A percentile compares a stretch with the other conserved stretches of the same genome.
These are phyloP conservation scores for Ophiostoma australiae DNA, from an alignment of 2,329 filamentous ascomycete genomes.

Conservation along the genomic window DNA sequence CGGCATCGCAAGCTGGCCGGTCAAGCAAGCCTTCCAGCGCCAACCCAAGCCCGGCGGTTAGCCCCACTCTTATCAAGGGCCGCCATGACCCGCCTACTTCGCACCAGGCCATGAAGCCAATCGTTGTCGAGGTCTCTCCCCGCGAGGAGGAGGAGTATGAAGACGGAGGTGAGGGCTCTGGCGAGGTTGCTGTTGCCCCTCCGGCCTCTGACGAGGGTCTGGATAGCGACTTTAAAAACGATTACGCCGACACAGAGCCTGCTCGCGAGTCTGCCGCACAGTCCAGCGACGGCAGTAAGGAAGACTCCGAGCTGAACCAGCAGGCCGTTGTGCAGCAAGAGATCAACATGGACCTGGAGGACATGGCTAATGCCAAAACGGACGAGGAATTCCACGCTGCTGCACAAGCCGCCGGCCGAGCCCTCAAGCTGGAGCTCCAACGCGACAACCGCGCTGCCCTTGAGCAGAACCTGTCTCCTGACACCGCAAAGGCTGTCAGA, in stretches of 20 bases:
- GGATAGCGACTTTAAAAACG: slow-evolving; percentile 22
- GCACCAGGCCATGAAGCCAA: neutral
- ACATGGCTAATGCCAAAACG: slow-evolving; percentile 48
- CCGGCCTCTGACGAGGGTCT: neutral
- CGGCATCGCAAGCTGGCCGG: slow-evolving; percentile 39
- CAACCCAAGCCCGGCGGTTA: slow-evolving; percentile 43
- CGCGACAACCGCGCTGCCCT: slow-evolving; percentile 50
- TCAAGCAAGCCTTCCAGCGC: slow-evolving; percentile 40
- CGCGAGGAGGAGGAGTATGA: slow-evolving; percentile 2
- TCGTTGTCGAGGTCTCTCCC: neutral
- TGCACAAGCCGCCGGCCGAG: slow-evolving; percentile 43
- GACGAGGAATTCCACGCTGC: slow-evolving; percentile 51
- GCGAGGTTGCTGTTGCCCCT: neutral
- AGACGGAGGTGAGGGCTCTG: neutral
- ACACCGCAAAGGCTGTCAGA: slow-evolving; percentile 47
- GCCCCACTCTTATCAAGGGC: slow-evolving; percentile 32
- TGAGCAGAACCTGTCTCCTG: slow-evolving; percentile 49
- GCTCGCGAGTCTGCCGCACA: slow-evolving; percentile 58
- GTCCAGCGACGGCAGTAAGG: slow-evolving; percentile 53
- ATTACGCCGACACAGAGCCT: slow-evolving; percentile 67
- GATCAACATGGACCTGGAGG: slow-evolving; percentile 46
- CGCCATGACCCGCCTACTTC: slow-evolving; percentile 9
- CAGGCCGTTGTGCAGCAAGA: slow-evolving; percentile 32
- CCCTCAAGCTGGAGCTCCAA: slow-evolving; percentile 51
- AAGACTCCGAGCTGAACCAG: slow-evolving; percentile 47